These are phyloP conservation scores for Styphnolobium japonicum DNA, from an alignment of 306 rosid genomes.

Conservation along the genomic window DNA sequence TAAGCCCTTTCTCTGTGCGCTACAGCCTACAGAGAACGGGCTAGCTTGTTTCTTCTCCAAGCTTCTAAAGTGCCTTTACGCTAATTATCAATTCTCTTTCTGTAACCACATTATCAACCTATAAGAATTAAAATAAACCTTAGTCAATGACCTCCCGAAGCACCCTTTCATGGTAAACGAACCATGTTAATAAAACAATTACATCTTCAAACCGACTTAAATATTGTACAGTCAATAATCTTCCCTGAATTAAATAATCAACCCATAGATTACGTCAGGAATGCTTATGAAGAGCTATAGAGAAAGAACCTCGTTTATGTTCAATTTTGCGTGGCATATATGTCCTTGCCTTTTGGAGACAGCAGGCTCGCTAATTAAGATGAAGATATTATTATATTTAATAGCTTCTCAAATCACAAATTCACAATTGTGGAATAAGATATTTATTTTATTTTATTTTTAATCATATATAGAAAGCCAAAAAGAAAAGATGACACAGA, in stretches of 20 bases:
- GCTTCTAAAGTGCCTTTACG: neutral
- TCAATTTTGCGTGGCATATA: neutral
- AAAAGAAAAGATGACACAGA: neutral
- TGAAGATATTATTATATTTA: neutral
- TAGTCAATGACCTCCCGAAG: neutral
- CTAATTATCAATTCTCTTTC: neutral
- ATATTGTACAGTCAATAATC: neutral
- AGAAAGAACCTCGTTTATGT: neutral
- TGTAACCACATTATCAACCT: neutral
- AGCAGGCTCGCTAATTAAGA: neutral
- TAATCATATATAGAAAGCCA: neutral
- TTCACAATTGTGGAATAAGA: neutral
- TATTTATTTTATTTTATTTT: neutral
- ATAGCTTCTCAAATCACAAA: neutral
- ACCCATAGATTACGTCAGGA: neutral
- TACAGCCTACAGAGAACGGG: no score
- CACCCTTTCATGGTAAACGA: neutral
- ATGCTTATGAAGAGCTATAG: no score
- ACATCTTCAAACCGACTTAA: neutral
- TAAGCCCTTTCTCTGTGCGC: no score
- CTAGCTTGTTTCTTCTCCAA: slow-evolving; percentile 21
- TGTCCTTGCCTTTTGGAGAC: slow-evolving; percentile 3
- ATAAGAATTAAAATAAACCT: neutral
- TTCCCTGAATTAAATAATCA: neutral
- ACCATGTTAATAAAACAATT: neutral